These are phyloP conservation scores for Verticillium nonalfalfae DNA, from an alignment of 2,329 filamentous ascomycete species.

Conservation along the genomic window DNA sequence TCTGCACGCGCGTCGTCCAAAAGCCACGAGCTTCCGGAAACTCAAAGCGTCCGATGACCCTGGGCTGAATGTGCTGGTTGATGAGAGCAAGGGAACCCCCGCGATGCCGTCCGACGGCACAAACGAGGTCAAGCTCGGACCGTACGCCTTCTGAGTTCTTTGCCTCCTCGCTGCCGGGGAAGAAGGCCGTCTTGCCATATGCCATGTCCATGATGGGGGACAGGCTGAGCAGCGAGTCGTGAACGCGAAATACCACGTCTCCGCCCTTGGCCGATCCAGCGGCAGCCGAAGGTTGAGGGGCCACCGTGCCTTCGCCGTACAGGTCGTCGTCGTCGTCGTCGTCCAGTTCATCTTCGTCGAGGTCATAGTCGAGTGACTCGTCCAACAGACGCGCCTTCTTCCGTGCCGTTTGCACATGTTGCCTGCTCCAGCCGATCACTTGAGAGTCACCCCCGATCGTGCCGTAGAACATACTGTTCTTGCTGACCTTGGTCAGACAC, in stretches of 20 bases:
- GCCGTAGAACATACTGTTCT: slow-evolving; percentile 72
- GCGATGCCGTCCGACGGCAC: slow-evolving; percentile 56
- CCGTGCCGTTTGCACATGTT: slow-evolving; percentile 52
- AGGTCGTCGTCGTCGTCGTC: slow-evolving; percentile 57
- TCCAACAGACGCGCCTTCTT: slow-evolving; percentile 57
- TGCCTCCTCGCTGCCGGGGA: slow-evolving; percentile 37
- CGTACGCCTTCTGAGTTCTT: slow-evolving; percentile 37
- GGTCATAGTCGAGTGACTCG: slow-evolving; percentile 43
- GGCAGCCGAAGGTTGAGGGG: slow-evolving; percentile 23
- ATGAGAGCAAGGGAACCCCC: slow-evolving; percentile 69
- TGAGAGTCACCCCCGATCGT: slow-evolving; percentile 79
- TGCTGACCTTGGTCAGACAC: slow-evolving; percentile 62
- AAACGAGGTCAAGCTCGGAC: slow-evolving; percentile 53
- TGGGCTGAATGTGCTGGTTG: slow-evolving; percentile 71
- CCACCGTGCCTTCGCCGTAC: slow-evolving; percentile 39
- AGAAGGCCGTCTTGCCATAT: slow-evolving; percentile 50
- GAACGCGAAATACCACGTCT: slow-evolving; percentile 66
- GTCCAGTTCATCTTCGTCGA: slow-evolving; percentile 51
- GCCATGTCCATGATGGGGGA: slow-evolving; percentile 74
- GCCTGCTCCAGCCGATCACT: slow-evolving; percentile 72
- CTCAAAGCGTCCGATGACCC: slow-evolving; percentile 61
- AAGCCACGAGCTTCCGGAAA: slow-evolving; percentile 69
- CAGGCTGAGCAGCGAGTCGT: slow-evolving; percentile 71
- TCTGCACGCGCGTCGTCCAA: slow-evolving; percentile 73
- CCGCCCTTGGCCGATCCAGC: slow-evolving; percentile 43